Conservation (phyloP, 495 filamentous ascomycete genomes). For the Paragyromitra xinjiangensis region DNA sequence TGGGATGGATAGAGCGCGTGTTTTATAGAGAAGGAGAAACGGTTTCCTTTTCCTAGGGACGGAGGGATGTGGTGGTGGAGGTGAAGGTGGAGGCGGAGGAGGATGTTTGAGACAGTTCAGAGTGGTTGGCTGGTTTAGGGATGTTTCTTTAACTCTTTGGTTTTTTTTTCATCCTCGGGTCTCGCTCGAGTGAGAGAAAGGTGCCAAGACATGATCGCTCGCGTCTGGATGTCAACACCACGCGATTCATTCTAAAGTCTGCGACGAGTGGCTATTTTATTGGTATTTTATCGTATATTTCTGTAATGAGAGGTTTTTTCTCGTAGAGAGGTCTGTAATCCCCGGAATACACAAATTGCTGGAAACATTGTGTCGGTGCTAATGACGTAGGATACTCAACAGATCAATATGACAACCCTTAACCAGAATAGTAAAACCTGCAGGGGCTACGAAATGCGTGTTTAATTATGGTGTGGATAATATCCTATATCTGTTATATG, state of each 20-base stretch:
- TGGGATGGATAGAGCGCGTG: conserved; percentile 17
- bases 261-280: neutral
- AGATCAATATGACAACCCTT: too few species aligned
- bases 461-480: too few species aligned
- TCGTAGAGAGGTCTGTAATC: neutral
- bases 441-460: too few species aligned
- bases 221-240: conserved; percentile 15
- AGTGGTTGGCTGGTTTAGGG: neutral
- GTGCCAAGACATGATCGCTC: neutral
- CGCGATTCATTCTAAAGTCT: neutral
- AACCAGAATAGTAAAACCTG: too few species aligned
- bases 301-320: neutral
- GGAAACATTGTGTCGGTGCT: too few species aligned
- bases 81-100: neutral
- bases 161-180: neutral
- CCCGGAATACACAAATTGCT: too few species aligned
- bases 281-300: neutral
- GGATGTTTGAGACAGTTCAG: neutral
- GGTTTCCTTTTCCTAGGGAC: neutral
- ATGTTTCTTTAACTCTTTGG: neutral
- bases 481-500: too few species aligned
- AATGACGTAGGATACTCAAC: too few species aligned
- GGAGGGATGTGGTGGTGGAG: neutral
- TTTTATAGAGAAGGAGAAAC: neutral
- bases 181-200: neutral